These are phyloP conservation scores for Penicillium hesseltinei DNA, from an alignment of 2,329 filamentous ascomycete species.

Conservation along the genomic window DNA sequence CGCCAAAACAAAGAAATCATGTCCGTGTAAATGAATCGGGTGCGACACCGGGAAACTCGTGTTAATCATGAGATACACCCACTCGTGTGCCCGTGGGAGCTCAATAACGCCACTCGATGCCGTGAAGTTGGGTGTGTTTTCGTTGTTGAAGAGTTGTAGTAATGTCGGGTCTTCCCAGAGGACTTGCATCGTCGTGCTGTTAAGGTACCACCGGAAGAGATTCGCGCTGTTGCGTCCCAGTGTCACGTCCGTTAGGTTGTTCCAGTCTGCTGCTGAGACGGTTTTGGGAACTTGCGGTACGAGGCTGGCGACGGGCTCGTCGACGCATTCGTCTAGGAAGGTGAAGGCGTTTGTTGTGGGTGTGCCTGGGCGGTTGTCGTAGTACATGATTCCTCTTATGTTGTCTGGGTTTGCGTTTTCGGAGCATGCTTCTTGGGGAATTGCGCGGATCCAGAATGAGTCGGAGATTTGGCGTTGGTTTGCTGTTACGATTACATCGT, in stretches of 20 bases:
- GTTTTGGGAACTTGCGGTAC: constrained; percentile 25
- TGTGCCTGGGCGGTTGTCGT: constrained; percentile 19
- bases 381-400: constrained; percentile 53
- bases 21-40: constrained; percentile 68
- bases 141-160: constrained; percentile 20
- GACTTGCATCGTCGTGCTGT: constrained; percentile 33
- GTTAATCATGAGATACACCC: constrained; percentile 30
- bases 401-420: constrained; percentile 42
- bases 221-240: constrained; percentile 11
- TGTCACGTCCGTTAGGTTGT: constrained; percentile 19
- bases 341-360: constrained; percentile 21
- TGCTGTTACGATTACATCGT: constrained; percentile 39
- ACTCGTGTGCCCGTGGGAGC: constrained; percentile 25
- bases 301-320: constrained; percentile 29
- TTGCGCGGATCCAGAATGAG: constrained; percentile 46
- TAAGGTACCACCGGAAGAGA: constrained; percentile 35
- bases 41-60: constrained; percentile 39
- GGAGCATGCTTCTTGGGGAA: constrained; percentile 45
- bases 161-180: constrained; percentile 34
- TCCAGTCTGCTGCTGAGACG: constrained; percentile 17
- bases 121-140: constrained; percentile 13
- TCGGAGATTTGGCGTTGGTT: constrained; percentile 22
- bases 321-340: constrained; percentile 26
- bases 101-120: constrained; percentile 25
- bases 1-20: constrained; percentile 68